phyloP scores from a whole-genome alignment of 2,329 filamentous ascomycete genomes.

The Sordariomycetes sp. region DNA sequence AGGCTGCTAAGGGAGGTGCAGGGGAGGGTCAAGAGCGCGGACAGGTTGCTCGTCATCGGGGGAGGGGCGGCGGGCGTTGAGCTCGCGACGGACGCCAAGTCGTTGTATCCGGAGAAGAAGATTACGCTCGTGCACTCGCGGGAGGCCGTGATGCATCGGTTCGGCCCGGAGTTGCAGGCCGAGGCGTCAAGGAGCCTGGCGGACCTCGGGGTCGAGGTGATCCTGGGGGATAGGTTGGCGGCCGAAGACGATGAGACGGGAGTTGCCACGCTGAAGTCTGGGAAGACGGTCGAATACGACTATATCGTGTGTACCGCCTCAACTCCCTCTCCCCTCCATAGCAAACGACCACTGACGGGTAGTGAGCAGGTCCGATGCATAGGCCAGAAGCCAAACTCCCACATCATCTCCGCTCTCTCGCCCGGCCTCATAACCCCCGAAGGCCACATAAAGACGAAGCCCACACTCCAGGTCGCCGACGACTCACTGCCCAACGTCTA shows the following conservation, averaged over 20 bases:
- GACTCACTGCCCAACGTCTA: slow-evolving; percentile 37
- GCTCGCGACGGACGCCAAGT: slow-evolving; percentile 45
- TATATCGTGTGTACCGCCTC: slow-evolving; percentile 26
- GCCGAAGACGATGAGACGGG: slow-evolving; percentile 19
- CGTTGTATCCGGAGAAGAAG: slow-evolving; percentile 37
- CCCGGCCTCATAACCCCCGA: slow-evolving; percentile 28
- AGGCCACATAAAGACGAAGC: slow-evolving; percentile 37
- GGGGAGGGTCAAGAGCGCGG: slow-evolving; percentile 24
- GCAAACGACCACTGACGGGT: slow-evolving; percentile 4
- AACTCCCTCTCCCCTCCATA: neutral
- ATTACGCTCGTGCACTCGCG: slow-evolving; percentile 47
- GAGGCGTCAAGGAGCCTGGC: slow-evolving; percentile 25
- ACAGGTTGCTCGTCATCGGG: slow-evolving; percentile 35
- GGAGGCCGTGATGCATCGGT: slow-evolving; percentile 35
- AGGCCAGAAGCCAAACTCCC: slow-evolving; percentile 44
- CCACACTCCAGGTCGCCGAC: slow-evolving; percentile 42
- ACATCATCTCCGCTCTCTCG: slow-evolving; percentile 27
- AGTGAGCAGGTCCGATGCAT: slow-evolving; percentile 38
- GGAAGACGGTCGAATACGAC: slow-evolving; percentile 30
- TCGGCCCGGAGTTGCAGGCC: slow-evolving; percentile 26
- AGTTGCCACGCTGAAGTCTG: slow-evolving; percentile 29
- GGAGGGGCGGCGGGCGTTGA: slow-evolving; percentile 51
- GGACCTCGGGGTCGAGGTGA: slow-evolving; percentile 31
- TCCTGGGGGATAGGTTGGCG: slow-evolving; percentile 34
- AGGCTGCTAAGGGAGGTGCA: slow-evolving; percentile 31